phyloP scores from a whole-genome alignment of 805 yeast genomes.

The Candida ortonii region DNA sequence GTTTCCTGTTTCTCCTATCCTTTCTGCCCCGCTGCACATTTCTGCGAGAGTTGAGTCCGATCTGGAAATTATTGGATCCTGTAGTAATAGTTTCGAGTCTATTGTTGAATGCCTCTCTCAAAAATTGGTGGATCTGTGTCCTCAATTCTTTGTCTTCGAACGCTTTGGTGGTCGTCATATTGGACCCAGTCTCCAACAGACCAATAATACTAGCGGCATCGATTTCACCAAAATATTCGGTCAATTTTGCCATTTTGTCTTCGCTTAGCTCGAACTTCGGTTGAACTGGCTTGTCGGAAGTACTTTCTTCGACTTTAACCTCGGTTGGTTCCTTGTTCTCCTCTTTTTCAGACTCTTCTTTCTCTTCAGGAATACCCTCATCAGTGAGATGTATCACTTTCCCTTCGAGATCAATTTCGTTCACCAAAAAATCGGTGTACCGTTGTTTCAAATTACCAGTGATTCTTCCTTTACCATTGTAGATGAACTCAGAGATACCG shows the following conservation, averaged over 20 bases:
- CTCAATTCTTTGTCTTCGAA: constrained; percentile 72
- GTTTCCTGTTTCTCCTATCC: constrained; percentile 38
- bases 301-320: constrained; percentile 35
- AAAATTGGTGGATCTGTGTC: constrained; percentile 71
- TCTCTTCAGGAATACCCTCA: constrained; percentile 59
- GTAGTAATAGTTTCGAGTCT: constrained; percentile 80
- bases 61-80: constrained; percentile 57
- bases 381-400: constrained; percentile 73
- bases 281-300: constrained; percentile 38
- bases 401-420: constrained; percentile 72
- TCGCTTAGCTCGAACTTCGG: constrained; percentile 37
- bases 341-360: constrained; percentile 41
- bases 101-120: constrained; percentile 71
- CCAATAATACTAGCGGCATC: constrained; percentile 54
- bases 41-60: constrained; percentile 45
- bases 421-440: constrained; percentile 90
- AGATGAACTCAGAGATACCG: constrained; percentile 76
- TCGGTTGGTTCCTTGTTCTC: constrained; percentile 10
- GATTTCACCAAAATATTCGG: constrained; percentile 54
- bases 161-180: constrained; percentile 52
- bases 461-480: constrained; percentile 58
- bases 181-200: constrained; percentile 51
- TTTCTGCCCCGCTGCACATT: constrained; percentile 25
- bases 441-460: constrained; percentile 80
- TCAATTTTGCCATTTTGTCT: constrained; percentile 47